Percentiles rank a stretch among this genome's conserved stretches.
Conservation (phyloP, 2,329 filamentous ascomycete species). For the Beauveria bassiana region DNA sequence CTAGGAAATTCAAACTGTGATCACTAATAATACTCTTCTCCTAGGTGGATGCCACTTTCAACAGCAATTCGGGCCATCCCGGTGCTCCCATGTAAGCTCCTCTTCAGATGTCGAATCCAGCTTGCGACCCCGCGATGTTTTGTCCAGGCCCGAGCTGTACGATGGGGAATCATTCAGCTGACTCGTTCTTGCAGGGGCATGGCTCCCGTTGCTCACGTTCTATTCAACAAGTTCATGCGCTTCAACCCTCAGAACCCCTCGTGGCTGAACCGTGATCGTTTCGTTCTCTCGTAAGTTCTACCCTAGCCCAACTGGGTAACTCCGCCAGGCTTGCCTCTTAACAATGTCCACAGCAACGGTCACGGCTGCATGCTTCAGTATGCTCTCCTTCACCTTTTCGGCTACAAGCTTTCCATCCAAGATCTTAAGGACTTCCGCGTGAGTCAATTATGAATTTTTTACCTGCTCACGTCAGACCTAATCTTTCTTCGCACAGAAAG, state of each 20-base stretch:
- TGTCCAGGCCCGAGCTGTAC: neutral
- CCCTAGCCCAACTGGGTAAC: neutral
- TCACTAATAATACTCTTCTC: conserved; percentile 19
- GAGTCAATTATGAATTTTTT: conserved; percentile 32
- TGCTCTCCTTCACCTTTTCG: conserved; percentile 93
- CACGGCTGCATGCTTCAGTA: conserved; percentile 99
- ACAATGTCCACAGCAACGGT: conserved; percentile 62
- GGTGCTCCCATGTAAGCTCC: conserved; percentile 82
- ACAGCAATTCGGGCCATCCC: conserved; percentile 96
- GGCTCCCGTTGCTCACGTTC: conserved; percentile 91
- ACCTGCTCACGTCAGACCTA: neutral
- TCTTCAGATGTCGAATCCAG: neutral
- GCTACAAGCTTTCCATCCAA: conserved; percentile 78
- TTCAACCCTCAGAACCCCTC: conserved; percentile 99
- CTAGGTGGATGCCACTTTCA: conserved; percentile 93
- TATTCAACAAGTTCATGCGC: conserved; percentile 98
- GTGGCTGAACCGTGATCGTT: conserved; percentile 96
- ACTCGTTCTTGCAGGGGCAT: conserved; percentile 50
- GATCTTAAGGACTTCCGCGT: conserved; percentile 96
- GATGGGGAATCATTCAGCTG: conserved; percentile 20
- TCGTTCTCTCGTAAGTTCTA: conserved; percentile 91
- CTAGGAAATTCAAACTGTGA: neutral
- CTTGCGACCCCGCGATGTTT: neutral
- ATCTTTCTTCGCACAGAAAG: conserved; percentile 25
- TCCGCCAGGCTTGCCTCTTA: conserved; percentile 2